Evolutionary conservation across 306 rosid species (phyloP).

Genomic region (Sicyos edulis): DNA sequence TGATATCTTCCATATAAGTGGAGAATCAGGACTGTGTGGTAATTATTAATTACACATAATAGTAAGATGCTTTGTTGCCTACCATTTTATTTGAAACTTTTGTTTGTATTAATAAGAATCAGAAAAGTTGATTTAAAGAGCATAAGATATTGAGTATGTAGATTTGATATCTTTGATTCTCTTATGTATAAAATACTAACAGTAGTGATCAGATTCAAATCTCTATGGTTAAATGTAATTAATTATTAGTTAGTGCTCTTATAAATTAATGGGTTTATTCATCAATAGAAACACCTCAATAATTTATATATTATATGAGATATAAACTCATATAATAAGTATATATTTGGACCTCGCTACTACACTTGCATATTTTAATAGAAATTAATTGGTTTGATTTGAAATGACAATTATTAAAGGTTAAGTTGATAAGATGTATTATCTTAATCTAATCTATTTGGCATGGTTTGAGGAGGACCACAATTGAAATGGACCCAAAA

Average conservation of each 20-base stretch:
- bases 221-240: background rate
- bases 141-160: background rate
- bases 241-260: background rate
- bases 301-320: background rate
- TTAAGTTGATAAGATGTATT: background rate
- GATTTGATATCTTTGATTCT: constrained; percentile 15
- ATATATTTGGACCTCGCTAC: background rate
- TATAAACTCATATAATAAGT: background rate
- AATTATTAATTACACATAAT: background rate
- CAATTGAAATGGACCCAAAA: too few relatives aligned
- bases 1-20: background rate
- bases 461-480: too few relatives aligned
- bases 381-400: too few relatives aligned
- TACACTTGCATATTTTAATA: background rate
- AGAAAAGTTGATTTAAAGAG: background rate
- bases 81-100: background rate
- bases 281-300: background rate
- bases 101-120: background rate
- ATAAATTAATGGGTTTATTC: background rate
- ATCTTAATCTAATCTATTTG: too few relatives aligned
- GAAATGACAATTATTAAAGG: too few relatives aligned
- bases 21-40: background rate
- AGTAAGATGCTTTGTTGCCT: background rate
- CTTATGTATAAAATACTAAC: background rate
- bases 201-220: background rate